Percentiles rank a stretch among this genome's conserved stretches.
These are phyloP conservation scores for Melampsora abietis-canadensis DNA, from an alignment of 1,284 basidiomycete species.

Conservation along the genomic window DNA sequence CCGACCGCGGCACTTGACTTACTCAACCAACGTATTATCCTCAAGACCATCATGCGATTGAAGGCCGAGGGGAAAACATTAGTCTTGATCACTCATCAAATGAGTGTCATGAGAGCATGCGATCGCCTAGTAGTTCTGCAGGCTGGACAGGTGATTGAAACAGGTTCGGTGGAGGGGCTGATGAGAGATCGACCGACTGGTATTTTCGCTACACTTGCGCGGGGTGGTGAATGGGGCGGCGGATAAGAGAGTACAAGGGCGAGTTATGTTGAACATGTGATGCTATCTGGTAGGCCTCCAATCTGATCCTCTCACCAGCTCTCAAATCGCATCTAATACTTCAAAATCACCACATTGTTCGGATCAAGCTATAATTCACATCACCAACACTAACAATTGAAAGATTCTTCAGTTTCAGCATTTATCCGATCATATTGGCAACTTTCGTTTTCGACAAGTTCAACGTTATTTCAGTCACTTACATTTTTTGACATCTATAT, in stretches of 20 bases:
- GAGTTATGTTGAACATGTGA: no score
- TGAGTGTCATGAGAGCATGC: constrained; percentile 69
- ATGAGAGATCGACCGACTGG: constrained; percentile 44
- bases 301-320: no score
- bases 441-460: no score
- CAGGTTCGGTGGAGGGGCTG: constrained; percentile 59
- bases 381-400: no score
- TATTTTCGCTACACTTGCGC: constrained; percentile 46
- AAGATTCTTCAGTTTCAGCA: no score
- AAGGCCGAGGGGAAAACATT: constrained; percentile 75
- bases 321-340: no score
- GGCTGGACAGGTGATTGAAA: constrained; percentile 75
- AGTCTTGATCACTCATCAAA: constrained; percentile 92
- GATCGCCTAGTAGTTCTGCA: constrained; percentile 93
- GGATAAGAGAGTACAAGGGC: background rate
- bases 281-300: no score
- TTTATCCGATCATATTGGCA: no score
- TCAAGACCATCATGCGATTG: constrained; percentile 80
- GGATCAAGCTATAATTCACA: no score
- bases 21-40: constrained; percentile 79
- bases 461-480: no score
- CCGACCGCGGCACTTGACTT: constrained; percentile 91
- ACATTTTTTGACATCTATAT: no score
- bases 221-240: constrained; percentile 7
- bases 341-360: no score